Base-by-base conservation (phyloP, 352 stramenopile genomes). In the Pythium guiyangense region DNA sequence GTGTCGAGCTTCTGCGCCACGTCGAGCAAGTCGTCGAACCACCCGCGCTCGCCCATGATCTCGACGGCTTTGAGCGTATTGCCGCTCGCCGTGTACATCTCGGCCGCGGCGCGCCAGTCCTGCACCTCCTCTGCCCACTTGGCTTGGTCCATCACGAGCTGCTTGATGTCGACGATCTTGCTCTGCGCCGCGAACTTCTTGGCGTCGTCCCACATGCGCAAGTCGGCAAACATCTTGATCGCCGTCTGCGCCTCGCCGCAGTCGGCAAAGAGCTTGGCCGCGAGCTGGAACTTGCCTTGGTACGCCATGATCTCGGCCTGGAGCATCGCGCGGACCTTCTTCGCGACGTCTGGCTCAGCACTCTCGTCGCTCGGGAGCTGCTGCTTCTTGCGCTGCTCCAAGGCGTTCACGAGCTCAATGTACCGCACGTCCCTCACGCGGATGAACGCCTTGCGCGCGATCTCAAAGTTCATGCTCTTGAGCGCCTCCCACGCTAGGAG, bases 201-300 rank as follows among this genome's bases (percentile, higher is more conserved):
- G 34, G 94, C 95, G 54, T 98, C 85, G 34, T 98, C 92, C 92
- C 93, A 98, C 72, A 96, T 83, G 9, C 93, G 73, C 20, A 98
- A 58, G 55, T 97, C 90, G 0, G 86, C 78, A 66, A 96, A 98
- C 75, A 98, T 91, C 75, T 97, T 90, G 56, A 98, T 97, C 1
- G 95, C 91, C 15, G 76, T 79, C 37, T 90, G 70, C n/a, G 87
- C 62, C 45, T 96, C 81, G 37, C 78, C 84, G 50, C 76, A 84
- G 54, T 95, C 79, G 2, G 80, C 66, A 53, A 88, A 96, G 9
- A 93, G 64, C 64, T 97, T 97, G 25, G 91, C 95, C 11, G 94
- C 93, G 12, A 97, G 72, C 47, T 93, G 73, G 63, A 97, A 97
- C 52, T 88, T 82, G 53, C 92, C 88, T 59, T 96, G 86, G 66